Evolutionary conservation across 768 basidiomycete genomes (phyloP), one percentile per base, ranked within the genome.

Genomic region (Boletus subcaerulescens): DNA sequence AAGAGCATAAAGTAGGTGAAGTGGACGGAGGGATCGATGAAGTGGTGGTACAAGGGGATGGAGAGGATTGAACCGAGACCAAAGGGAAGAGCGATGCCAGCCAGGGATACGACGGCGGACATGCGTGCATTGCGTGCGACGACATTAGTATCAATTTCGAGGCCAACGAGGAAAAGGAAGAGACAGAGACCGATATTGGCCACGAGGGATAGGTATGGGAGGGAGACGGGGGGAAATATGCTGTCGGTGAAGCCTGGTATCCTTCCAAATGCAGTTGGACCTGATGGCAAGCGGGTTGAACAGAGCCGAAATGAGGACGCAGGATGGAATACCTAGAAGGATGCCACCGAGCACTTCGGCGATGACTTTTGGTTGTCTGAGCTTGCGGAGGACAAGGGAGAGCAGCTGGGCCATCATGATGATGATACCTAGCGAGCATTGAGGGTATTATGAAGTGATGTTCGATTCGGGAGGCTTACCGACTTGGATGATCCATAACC

Each of bases 1-100:
- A 98, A 98, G 36, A 99, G 83, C 82, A 97, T 85, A 71, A 98
- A 98, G 68, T 96, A 79, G 0, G 91, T 87, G 70, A 93, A 96
- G 49, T 84, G 78, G 46, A 87, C 78, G 44, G 72, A 75, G 1
- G 74, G 70, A 64, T 87, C 80, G 59, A 92, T 81, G 72, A 95
- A 98, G 22, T 42, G 65, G 45, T 60, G 54, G 44, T 66, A 71
- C 24, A 70, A 10, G 0, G 86, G 91, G 5, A 93, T 79, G 1
- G 84, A 79, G 41, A 88, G 74, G 0, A 78, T 87, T 0, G 87
- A 80, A 1, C 96, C 96, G 3, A 98, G 72, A 1, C 83, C 92
- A 61, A 99, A 98, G 0, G 96, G 96, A 2, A 99, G 64, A 5
- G 83, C 65, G 80, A 98, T 92, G 3, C 96, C 96, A 0, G 86